These are phyloP conservation scores for Chenopodium quinoa DNA, from an alignment of 148 eudicot genomes.

Conservation along the genomic window DNA sequence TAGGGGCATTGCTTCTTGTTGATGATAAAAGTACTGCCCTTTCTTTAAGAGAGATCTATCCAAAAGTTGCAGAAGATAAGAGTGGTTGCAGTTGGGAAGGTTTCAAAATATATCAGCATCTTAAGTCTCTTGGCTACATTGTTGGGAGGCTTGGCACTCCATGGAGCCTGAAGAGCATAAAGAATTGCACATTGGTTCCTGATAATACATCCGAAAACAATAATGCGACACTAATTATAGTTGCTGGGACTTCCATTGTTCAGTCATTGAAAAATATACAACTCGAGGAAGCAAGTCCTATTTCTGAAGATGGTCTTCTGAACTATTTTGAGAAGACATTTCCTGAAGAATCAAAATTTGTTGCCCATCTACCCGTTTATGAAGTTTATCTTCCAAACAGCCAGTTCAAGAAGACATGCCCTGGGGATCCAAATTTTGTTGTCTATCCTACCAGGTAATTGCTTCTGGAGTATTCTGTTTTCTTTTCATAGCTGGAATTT, in stretches of 20 bases:
- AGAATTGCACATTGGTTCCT: conserved; percentile 18
- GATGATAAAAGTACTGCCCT: conserved; percentile 42
- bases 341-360: conserved; percentile 66
- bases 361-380: conserved; percentile 53
- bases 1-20: conserved; percentile 62
- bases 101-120: conserved; percentile 68
- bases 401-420: conserved; percentile 77
- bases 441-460: conserved; percentile 64
- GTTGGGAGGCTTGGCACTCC: conserved; percentile 59
- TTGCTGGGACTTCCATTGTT: conserved; percentile 24
- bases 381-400: conserved; percentile 90
- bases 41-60: conserved; percentile 52
- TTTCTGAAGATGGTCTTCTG: conserved; percentile 71
- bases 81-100: conserved; percentile 72
- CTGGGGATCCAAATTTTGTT: conserved; percentile 71
- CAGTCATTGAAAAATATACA: conserved; percentile 47
- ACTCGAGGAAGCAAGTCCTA: conserved; percentile 45
- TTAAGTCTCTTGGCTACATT: conserved; percentile 83
- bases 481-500: neutral
- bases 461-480: neutral
- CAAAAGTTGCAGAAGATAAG: conserved; percentile 50
- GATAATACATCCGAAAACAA: conserved; percentile 26
- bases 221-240: neutral
- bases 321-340: conserved; percentile 71
- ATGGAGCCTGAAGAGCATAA: conserved; percentile 61